Evolutionary conservation across 2,329 filamentous ascomycete genomes (phyloP).

Genomic region (Sporothrix phasma): DNA sequence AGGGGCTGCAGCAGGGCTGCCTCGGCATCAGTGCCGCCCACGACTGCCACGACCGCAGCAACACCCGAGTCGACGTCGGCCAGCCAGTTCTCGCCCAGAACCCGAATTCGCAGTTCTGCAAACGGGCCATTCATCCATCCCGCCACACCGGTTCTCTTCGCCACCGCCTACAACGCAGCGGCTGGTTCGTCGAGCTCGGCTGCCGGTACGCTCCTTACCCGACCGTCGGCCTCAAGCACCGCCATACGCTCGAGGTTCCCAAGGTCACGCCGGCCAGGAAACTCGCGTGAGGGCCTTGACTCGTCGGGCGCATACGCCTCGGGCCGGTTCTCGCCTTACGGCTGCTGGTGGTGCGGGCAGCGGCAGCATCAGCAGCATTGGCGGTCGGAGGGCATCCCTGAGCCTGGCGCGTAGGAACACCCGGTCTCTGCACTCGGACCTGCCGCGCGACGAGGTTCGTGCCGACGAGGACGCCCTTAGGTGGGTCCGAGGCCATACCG

Average conservation of each 20-base stretch:
- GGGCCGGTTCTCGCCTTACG: constrained; percentile 71
- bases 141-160: constrained; percentile 53
- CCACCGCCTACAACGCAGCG: constrained; percentile 46
- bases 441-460: constrained; percentile 72
- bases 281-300: constrained; percentile 64
- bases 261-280: constrained; percentile 51
- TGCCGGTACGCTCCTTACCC: constrained; percentile 41
- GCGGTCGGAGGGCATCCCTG: constrained; percentile 68
- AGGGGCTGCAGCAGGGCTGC: neutral
- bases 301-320: constrained; percentile 47
- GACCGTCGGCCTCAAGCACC: constrained; percentile 57
- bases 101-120: neutral
- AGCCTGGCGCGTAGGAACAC: constrained; percentile 72
- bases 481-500: constrained; percentile 89
- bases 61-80: neutral
- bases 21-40: neutral
- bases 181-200: constrained; percentile 21
- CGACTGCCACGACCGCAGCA: constrained; percentile 1
- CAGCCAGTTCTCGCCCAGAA: neutral
- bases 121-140: constrained; percentile 5
- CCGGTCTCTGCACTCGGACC: constrained; percentile 74
- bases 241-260: constrained; percentile 83
- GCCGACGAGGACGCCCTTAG: constrained; percentile 81
- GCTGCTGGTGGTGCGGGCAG: constrained; percentile 40
- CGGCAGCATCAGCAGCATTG: constrained; percentile 32